phyloP scores from a whole-genome alignment of 768 basidiomycete species.

The Suillus hirtellus region DNA sequence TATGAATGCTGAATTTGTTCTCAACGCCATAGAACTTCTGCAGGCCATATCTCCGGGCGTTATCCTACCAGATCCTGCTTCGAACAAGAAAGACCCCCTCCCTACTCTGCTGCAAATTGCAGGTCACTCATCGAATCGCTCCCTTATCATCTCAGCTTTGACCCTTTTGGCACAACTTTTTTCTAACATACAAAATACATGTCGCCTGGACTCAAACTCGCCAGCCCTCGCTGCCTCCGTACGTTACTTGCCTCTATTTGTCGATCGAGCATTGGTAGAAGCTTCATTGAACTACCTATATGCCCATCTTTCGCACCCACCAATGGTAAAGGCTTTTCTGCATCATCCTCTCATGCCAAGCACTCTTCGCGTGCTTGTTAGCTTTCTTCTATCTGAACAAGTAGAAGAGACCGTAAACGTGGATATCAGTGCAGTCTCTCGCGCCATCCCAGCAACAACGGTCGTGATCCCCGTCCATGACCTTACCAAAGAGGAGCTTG shows the following conservation, averaged over 20 bases:
- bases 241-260: conserved; percentile 70
- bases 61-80: conserved; percentile 37
- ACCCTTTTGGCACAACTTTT: conserved; percentile 61
- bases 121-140: conserved; percentile 64
- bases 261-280: conserved; percentile 69
- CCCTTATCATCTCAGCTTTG: conserved; percentile 69
- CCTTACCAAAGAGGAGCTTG: conserved; percentile 69
- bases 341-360: conserved; percentile 69
- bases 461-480: conserved; percentile 58
- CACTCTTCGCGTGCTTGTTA: conserved; percentile 66
- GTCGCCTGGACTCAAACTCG: conserved; percentile 54
- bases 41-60: conserved; percentile 56
- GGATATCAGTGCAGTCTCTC: conserved; percentile 60
- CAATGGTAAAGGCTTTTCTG: conserved; percentile 78
- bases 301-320: conserved; percentile 68
- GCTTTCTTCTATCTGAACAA: conserved; percentile 69
- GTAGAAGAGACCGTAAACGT: conserved; percentile 63
- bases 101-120: conserved; percentile 56
- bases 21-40: conserved; percentile 71
- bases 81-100: conserved; percentile 51
- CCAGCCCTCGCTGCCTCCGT: conserved; percentile 63
- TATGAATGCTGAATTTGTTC: conserved; percentile 68
- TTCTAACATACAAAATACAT: conserved; percentile 57
- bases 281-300: conserved; percentile 76
- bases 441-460: conserved; percentile 56